Conservation (phyloP, 1,284 basidiomycete species). For the Ceratobasidium sp. region DNA sequence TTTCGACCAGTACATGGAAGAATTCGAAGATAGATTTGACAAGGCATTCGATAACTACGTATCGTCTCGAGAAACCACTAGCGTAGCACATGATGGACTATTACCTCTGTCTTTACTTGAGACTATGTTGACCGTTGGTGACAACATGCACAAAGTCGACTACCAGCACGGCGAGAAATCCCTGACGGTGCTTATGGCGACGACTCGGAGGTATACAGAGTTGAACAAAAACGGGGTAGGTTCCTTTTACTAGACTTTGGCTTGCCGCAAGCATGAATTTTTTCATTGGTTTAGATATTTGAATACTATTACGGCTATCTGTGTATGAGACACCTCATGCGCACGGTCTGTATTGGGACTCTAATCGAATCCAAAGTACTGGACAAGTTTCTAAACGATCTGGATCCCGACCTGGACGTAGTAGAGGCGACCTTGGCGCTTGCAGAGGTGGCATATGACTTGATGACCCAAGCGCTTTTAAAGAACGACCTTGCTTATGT, state of each 20-base stretch:
- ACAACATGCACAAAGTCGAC: constrained; percentile 32
- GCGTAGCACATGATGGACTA: constrained; percentile 5
- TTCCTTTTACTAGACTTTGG: neutral
- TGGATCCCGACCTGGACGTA: neutral
- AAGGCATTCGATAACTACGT: constrained; percentile 24
- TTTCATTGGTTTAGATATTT: constrained; percentile 3
- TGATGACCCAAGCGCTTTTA: neutral
- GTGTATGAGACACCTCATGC: constrained; percentile 32
- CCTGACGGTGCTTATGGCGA: constrained; percentile 9
- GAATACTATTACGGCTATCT: constrained; percentile 29
- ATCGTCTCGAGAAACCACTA: neutral
- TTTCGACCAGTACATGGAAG: neutral
- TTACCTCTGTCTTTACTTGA: constrained; percentile 25
- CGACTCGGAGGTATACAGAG: constrained; percentile 5
- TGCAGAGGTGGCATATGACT: neutral
- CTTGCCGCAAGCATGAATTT: neutral
- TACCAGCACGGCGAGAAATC: constrained; percentile 11
- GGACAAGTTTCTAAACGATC: neutral
- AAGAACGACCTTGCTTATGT: neutral
- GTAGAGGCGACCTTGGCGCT: neutral
- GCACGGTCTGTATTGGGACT: constrained; percentile 8
- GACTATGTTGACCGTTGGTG: constrained; percentile 24
- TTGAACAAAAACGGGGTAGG: constrained; percentile 13
- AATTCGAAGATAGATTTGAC: constrained; percentile 5
- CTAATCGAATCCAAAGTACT: neutral